These are phyloP conservation scores for Lentinula raphanica DNA, from an alignment of 768 basidiomycete genomes.

Conservation along the genomic window DNA sequence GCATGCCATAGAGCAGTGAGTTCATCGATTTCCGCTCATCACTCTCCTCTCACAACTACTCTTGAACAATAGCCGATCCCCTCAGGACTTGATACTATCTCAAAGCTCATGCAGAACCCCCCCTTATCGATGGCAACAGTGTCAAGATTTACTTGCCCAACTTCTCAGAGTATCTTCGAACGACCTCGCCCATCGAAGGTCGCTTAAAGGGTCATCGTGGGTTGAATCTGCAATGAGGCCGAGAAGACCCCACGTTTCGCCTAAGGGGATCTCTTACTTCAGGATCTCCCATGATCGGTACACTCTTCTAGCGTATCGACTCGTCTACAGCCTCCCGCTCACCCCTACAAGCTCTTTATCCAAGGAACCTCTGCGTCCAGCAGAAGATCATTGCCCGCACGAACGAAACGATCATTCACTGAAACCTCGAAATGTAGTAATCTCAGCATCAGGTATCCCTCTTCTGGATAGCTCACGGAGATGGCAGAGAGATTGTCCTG, in stretches of 20 bases:
- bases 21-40: slow-evolving; percentile 10
- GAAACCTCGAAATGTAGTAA: too few species aligned
- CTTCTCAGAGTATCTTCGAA: too few species aligned
- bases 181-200: too few species aligned
- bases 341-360: too few species aligned
- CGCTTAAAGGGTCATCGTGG: too few species aligned
- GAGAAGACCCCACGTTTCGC: too few species aligned
- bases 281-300: too few species aligned
- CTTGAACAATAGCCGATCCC: slow-evolving; percentile 59
- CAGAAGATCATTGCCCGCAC: too few species aligned
- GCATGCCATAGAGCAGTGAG: slow-evolving; percentile 36
- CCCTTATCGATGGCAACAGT: slow-evolving; percentile 80
- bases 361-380: too few species aligned
- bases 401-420: too few species aligned
- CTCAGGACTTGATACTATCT: slow-evolving; percentile 88
- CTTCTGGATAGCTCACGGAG: slow-evolving; percentile 85
- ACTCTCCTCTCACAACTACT: slow-evolving; percentile 16
- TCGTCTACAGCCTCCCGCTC: background rate
- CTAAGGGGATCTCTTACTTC: too few species aligned
- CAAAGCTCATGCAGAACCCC: slow-evolving; percentile 79
- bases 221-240: too few species aligned
- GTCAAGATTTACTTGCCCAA: slow-evolving; percentile 75
- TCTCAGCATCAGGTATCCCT: slow-evolving; percentile 82
- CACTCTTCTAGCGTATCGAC: slow-evolving; percentile 56
- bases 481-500: slow-evolving; percentile 83